Base-by-base conservation (phyloP, 805 yeast genomes). In the Yarrowia sp. region DNA sequence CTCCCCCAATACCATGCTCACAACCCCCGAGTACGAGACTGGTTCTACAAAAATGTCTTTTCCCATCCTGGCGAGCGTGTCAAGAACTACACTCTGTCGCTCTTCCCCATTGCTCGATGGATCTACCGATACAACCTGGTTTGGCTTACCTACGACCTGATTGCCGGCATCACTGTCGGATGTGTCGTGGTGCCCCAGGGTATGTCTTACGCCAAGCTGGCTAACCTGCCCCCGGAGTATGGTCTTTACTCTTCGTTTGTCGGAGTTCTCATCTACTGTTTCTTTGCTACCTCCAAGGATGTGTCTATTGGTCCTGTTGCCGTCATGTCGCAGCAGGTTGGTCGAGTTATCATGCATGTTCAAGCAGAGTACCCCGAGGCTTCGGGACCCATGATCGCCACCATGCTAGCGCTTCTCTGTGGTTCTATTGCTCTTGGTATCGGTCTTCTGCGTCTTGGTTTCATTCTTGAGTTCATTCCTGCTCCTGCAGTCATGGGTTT, bases 221-320 rank as follows among this genome's bases (percentile, higher is more conserved):
- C 98, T 6, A 86, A 89, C 5, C 81, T 92, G 67, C 80, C 85
- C 5, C 85, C 96, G 6, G 88, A 92, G 74, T 92, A 86, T 71
- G 98, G 98, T 58, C 82, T 92, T 52, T 92, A 92, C 76, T 90
- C 97, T 14, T 89, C 96, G 0, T 92, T 92, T 72, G 87, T 92
- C 52, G 98, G 98, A 73, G 96, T 92, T 12, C 82, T 91, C 72
- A 84, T 89, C 62, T 92, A 92, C 75, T 88, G 96, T 58, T 83
- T 92, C 71, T 92, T 92, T 77, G 98, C 98, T 14, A 92, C 98
- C 14, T 89, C 96, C 24, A 92, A 92, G 76, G 98, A 92, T 80
- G 96, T 92, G 40, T 88, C 96, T 67, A 92, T 92, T 71, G 98
- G 98, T 28, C 98, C 98, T 11, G 98, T 92, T 38, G 98, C 98